Base-by-base conservation (phyloP, 176 grass and related monocot genomes). In the Cenchrus fungigraminus region DNA sequence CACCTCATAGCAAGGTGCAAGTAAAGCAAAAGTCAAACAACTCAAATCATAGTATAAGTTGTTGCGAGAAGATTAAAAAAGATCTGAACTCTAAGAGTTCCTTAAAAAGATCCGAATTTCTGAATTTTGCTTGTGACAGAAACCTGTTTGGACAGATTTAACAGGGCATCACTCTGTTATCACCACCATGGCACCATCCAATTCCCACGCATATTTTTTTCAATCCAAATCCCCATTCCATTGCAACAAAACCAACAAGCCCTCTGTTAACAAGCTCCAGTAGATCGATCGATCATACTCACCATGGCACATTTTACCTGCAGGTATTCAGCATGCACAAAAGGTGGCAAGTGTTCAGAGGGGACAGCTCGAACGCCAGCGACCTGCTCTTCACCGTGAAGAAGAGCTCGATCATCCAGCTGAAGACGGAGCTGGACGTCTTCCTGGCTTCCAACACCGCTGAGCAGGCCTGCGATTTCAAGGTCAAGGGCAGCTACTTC, bases 281-380 rank as follows among this genome's bases (percentile, higher is more conserved):
- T 51, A 29, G 45, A 73, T 15, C 0, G 0, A 73, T 73, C 47
- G 32, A 52, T 77, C 62, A 31, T 2, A 25, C 67, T 83, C 31
- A 83, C 55, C 34, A 8, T 50, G 15, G 13, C 19, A 17, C 6
- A 29, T 53, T 14, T 55, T 59, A 40, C 37, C 52, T 14, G 4
- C 75, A 97, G 92, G 80, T 92, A 52, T 54, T 87, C 4, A 92
- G 83, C 15, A 71, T 82, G 84, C 95, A 94, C 82, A 4, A 76
- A 17, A 86, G 82, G 63, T 97, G 92, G 92, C 62, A 86, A 37
- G 95, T 94, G 7, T 92, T 81, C 74, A 82, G 91, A 73, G 92
- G 95, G 14, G 90, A 97, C 2, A 95, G 89, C 76, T n/a, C 88
- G 1, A 55, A 80, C 6, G 0, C 86, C 2, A 68, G 78, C 6